A percentile compares a stretch with the other conserved stretches of the same genome.
These are phyloP conservation scores for Xylaria bambusicola DNA, from an alignment of 495 filamentous ascomycete genomes.

Conservation along the genomic window DNA sequence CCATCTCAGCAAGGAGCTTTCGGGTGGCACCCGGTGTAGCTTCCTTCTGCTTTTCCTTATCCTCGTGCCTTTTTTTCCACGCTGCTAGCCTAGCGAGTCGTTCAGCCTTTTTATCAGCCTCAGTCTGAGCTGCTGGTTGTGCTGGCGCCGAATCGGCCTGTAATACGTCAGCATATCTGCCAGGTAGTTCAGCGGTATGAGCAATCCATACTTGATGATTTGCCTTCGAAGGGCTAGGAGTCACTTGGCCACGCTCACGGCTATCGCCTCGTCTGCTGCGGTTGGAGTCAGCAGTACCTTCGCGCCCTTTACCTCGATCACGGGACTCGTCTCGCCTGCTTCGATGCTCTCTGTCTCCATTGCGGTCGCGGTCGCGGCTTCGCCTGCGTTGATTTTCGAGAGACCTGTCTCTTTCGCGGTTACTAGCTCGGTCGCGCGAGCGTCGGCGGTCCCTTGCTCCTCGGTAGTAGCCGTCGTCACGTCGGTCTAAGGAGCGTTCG, in stretches of 20 bases:
- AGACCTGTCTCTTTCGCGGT: conserved; percentile 59
- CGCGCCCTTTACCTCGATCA: conserved; percentile 67
- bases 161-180: neutral
- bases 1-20: conserved; percentile 73
- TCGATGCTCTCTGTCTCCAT: conserved; percentile 63
- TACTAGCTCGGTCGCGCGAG: conserved; percentile 64
- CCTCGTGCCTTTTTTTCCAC: conserved; percentile 88
- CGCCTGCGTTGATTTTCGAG: conserved; percentile 55
- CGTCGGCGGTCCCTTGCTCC: conserved; percentile 55
- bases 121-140: conserved; percentile 58
- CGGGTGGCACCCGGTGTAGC: conserved; percentile 62
- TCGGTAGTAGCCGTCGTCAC: conserved; percentile 70
- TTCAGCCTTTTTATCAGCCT: conserved; percentile 84
- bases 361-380: conserved; percentile 63
- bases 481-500: conserved; percentile 73
- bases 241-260: conserved; percentile 53
- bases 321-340: conserved; percentile 78
- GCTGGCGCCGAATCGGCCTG: conserved; percentile 54
- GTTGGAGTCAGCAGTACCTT: conserved; percentile 75
- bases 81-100: conserved; percentile 81
- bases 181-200: conserved; percentile 20
- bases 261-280: conserved; percentile 70
- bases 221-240: conserved; percentile 45
- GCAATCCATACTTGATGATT: conserved; percentile 54
- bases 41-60: conserved; percentile 77